Conservation (phyloP, 2,329 filamentous ascomycete genomes). For the Sordariomycetes sp. region DNA sequence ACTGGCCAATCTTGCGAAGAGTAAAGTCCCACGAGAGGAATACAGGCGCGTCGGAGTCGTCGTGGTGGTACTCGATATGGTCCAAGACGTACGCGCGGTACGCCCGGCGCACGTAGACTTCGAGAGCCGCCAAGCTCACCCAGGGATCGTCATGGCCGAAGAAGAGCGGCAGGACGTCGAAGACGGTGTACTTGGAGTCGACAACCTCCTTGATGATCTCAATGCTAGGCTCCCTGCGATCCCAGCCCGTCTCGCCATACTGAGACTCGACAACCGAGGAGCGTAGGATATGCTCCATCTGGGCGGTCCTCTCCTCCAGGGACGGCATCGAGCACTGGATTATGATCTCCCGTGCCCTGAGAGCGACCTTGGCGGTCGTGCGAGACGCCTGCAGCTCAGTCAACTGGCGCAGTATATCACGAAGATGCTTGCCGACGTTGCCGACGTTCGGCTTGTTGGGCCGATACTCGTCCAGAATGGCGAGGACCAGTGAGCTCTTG, state of each 20-base stretch:
- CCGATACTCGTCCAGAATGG: conserved; percentile 86
- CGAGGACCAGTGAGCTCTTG: conserved; percentile 89
- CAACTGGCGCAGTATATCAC: conserved; percentile 69
- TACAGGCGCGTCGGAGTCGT: conserved; percentile 57
- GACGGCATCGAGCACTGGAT: conserved; percentile 96
- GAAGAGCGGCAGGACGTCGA: conserved; percentile 90
- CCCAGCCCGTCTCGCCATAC: conserved; percentile 94
- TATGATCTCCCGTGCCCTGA: conserved; percentile 94
- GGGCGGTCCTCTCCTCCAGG: conserved; percentile 82
- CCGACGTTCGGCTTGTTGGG: conserved; percentile 88
- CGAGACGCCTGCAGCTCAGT: conserved; percentile 80
- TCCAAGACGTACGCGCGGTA: conserved; percentile 94
- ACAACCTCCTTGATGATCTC: conserved; percentile 95
- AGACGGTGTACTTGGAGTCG: conserved; percentile 97
- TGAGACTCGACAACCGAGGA: conserved; percentile 94
- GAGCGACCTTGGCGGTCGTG: conserved; percentile 82
- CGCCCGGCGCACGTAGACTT: conserved; percentile 91
- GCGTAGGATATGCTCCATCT: conserved; percentile 98
- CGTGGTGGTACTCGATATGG: conserved; percentile 79
- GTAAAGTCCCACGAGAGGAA: conserved; percentile 95
- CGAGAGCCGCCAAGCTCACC: conserved; percentile 86
- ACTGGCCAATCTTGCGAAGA: conserved; percentile 83
- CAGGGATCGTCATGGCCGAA: conserved; percentile 90
- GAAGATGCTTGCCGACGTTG: conserved; percentile 81
- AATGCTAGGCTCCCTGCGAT: conserved; percentile 84